phyloP scores from a whole-genome alignment of 495 filamentous ascomycete genomes.

The Tuber brumale region DNA sequence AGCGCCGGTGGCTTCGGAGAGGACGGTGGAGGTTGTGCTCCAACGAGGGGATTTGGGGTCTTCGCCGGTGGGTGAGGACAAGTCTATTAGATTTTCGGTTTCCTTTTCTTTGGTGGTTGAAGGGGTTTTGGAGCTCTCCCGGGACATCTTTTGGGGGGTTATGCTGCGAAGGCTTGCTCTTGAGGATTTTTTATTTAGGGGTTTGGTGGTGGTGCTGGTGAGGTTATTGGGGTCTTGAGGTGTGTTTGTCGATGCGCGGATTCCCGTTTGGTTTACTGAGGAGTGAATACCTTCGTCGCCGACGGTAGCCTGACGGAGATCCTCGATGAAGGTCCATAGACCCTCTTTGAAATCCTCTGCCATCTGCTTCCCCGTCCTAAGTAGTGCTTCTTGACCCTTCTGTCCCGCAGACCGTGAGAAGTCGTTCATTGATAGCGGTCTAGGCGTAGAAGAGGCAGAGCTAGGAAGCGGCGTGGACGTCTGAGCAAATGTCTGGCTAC shows the following conservation, averaged over 20 bases:
- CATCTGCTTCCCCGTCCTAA: conserved; percentile 73
- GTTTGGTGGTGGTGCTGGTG: conserved; percentile 2
- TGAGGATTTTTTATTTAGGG: conserved; percentile 11
- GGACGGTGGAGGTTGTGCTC: conserved; percentile 33
- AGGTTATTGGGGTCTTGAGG: conserved; percentile 6
- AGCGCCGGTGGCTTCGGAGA: conserved; percentile 16
- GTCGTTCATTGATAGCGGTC: conserved; percentile 33
- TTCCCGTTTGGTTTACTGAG: conserved; percentile 24
- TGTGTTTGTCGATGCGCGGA: conserved; percentile 25
- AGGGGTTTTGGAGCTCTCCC: conserved; percentile 10
- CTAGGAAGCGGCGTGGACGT: conserved; percentile 20
- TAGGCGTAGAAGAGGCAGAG: conserved; percentile 18
- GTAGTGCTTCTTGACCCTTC: conserved; percentile 48
- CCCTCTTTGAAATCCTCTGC: conserved; percentile 84
- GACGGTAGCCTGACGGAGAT: conserved; percentile 87
- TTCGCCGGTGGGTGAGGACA: conserved; percentile 13
- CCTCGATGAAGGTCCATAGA: conserved; percentile 94
- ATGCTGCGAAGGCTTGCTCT: conserved; percentile 25
- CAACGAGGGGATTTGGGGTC: conserved; percentile 20
- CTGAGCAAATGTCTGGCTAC: conserved; percentile 30
- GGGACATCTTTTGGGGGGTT: conserved; percentile 19
- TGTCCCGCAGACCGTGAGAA: conserved; percentile 23
- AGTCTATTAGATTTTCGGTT: not conserved
- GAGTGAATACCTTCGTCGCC: conserved; percentile 71
- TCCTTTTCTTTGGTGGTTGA: conserved; percentile 15